Conservation (phyloP, 768 basidiomycete genomes). For the Dendrothele bispora region DNA sequence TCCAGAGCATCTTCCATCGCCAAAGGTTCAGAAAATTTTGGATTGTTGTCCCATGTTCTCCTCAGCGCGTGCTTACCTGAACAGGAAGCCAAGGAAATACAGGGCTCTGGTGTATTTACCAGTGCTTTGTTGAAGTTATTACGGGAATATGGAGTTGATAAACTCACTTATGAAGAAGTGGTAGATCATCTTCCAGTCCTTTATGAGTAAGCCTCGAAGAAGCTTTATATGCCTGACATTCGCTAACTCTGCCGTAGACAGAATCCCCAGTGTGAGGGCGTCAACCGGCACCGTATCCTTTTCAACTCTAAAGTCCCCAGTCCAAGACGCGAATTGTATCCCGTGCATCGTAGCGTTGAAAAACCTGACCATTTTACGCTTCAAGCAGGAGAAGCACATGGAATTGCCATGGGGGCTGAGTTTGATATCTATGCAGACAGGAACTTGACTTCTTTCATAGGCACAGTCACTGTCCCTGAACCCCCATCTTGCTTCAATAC, state of each 20-base stretch:
- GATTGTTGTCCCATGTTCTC: constrained; percentile 13
- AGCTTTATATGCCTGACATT: neutral
- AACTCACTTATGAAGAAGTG: constrained; percentile 23
- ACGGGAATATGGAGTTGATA: constrained; percentile 1
- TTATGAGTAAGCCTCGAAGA: constrained; percentile 5
- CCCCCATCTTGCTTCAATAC: neutral
- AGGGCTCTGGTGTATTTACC: constrained; percentile 23
- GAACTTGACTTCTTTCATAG: neutral
- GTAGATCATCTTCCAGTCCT: constrained; percentile 14
- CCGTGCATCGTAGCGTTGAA: neutral
- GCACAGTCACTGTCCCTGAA: neutral
- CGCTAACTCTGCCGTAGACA: constrained; percentile 15
- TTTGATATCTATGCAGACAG: constrained; percentile 18
- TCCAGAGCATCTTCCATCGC: neutral
- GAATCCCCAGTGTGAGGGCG: constrained; percentile 27
- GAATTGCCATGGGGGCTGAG: constrained; percentile 15
- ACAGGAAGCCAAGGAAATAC: constrained; percentile 18
- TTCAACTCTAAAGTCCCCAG: constrained; percentile 20
- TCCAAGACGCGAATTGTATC: constrained; percentile 8
- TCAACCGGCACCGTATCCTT: constrained; percentile 16
- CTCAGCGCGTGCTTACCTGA: constrained; percentile 12
- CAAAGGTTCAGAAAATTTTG: neutral
- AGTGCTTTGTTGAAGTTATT: constrained; percentile 16
- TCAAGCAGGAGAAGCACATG: constrained; percentile 24
- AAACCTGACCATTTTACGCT: constrained; percentile 14